A percentile compares a stretch with the other conserved stretches of the same genome.
These are phyloP conservation scores for Choricystis sp. DNA, from an alignment of 139 green algal species.

Conservation along the genomic window DNA sequence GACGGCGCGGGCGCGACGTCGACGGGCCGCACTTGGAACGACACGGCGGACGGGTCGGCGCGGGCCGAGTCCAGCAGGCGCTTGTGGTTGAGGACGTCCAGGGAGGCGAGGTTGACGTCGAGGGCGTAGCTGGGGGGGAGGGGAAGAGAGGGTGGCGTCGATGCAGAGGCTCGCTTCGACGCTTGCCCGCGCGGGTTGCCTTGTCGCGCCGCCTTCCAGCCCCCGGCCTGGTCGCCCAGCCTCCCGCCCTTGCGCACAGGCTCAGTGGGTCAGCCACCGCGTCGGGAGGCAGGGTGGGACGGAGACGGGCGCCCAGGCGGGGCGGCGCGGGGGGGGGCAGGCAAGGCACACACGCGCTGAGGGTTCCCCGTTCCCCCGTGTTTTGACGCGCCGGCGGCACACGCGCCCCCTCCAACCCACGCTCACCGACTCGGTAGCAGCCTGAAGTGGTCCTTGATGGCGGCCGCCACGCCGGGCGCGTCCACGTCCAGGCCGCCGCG, in stretches of 20 bases:
- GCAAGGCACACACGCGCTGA: too few relatives aligned
- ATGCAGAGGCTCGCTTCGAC: not conserved
- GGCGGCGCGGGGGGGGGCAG: too few relatives aligned
- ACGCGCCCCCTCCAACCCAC: not conserved
- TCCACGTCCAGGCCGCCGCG: conserved; percentile 43
- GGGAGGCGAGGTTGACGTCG: conserved; percentile 73
- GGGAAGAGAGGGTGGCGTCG: too few relatives aligned
- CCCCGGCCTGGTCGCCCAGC: too few relatives aligned
- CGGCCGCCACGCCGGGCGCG: conserved; percentile 34
- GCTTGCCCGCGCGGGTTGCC: too few relatives aligned
- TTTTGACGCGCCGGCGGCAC: not conserved
- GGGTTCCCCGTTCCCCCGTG: too few relatives aligned
- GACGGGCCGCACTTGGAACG: conserved; percentile 69
- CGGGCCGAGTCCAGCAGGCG: conserved; percentile 71
- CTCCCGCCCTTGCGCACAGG: too few relatives aligned
- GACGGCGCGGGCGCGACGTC: conserved; percentile 35
- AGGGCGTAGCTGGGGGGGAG: conserved; percentile 41
- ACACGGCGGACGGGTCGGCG: conserved; percentile 53
- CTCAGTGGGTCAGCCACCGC: not conserved
- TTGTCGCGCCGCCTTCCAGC: too few relatives aligned
- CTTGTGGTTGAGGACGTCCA: conserved; percentile 87
- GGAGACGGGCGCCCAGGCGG: too few relatives aligned
- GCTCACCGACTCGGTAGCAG: conserved; percentile 43
- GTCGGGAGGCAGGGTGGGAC: not conserved
- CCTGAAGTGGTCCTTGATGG: conserved; percentile 64